Percentiles rank a stretch among this genome's conserved stretches.
Evolutionary conservation across 2,329 filamentous ascomycete genomes (phyloP).

Genomic region (Tolypocladium capitatum): DNA sequence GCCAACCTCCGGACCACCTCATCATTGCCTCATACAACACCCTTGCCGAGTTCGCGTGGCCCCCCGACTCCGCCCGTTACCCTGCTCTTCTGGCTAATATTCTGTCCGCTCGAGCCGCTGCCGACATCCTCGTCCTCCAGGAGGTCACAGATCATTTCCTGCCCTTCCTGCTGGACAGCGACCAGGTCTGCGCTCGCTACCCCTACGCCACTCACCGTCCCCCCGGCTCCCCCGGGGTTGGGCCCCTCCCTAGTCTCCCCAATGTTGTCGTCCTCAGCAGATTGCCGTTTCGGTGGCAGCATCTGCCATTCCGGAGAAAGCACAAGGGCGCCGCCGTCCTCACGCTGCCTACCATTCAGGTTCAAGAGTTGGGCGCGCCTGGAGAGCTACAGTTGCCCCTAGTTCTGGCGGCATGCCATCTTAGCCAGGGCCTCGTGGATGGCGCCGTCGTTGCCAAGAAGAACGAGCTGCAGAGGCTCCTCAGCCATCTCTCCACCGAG

Average conservation of each 20-base stretch:
- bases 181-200: conserved; percentile 33
- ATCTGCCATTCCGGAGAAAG: conserved; percentile 36
- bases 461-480: conserved; percentile 37
- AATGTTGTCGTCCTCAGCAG: conserved; percentile 49
- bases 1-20: conserved; percentile 5
- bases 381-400: conserved; percentile 20
- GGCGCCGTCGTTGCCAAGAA: conserved; percentile 43
- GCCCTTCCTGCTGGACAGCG: conserved; percentile 34
- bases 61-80: conserved; percentile 28
- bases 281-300: conserved; percentile 40
- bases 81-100: conserved; percentile 29
- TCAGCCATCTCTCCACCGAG: conserved; percentile 27
- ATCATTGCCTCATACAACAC: conserved; percentile 40
- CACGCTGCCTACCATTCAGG: conserved; percentile 18
- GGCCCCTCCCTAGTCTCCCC: conserved; percentile 44
- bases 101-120: conserved; percentile 24
- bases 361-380: not conserved
- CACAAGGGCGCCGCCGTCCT: conserved; percentile 46
- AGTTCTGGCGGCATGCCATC: conserved; percentile 44
- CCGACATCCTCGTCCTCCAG: conserved; percentile 41
- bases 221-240: conserved; percentile 27
- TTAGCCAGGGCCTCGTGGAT: conserved; percentile 48
- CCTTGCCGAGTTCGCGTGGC: conserved; percentile 35
- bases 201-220: conserved; percentile 45
- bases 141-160: conserved; percentile 55